These are phyloP conservation scores for Botrytis squamosa DNA, from an alignment of 2,329 filamentous ascomycete genomes.

Conservation along the genomic window DNA sequence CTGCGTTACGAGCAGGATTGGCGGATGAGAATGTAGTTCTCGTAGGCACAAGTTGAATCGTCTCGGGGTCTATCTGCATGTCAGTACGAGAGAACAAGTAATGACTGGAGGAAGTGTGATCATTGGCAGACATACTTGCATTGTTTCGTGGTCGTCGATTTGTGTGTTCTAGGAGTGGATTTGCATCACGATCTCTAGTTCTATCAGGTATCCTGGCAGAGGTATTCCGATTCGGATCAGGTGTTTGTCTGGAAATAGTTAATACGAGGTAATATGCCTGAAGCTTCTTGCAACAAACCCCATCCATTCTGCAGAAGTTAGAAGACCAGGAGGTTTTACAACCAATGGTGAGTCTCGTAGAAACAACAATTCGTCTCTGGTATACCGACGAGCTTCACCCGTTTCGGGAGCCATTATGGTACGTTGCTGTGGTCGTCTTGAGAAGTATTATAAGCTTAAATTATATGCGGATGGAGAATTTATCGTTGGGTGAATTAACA, in stretches of 20 bases:
- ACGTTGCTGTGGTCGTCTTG: background rate
- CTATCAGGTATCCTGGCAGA: slow-evolving; percentile 47
- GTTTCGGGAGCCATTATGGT: slow-evolving; percentile 36
- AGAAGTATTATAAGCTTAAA: background rate
- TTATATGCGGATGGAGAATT: background rate
- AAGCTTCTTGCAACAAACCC: slow-evolving; percentile 57
- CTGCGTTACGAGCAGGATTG: slow-evolving; percentile 53
- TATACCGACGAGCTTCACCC: slow-evolving; percentile 51
- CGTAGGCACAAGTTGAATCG: slow-evolving; percentile 82
- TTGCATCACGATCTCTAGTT: slow-evolving; percentile 42
- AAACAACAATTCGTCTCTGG: slow-evolving; percentile 70
- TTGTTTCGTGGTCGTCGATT: slow-evolving; percentile 53
- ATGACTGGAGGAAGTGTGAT: slow-evolving; percentile 24
- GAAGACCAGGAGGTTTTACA: slow-evolving; percentile 76
- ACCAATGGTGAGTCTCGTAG: slow-evolving; percentile 75
- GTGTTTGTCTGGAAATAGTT: slow-evolving; percentile 33
- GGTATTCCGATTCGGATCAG: slow-evolving; percentile 36
- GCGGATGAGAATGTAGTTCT: slow-evolving; percentile 80
- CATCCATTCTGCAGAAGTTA: slow-evolving; percentile 94
- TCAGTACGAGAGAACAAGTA: slow-evolving; percentile 25
- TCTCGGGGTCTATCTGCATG: slow-evolving; percentile 60
- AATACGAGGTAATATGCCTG: slow-evolving; percentile 20
- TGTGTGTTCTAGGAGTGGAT: slow-evolving; percentile 36
- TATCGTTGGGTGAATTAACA: background rate
- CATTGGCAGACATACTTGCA: slow-evolving; percentile 49